Base-by-base conservation (phyloP, 2,329 filamentous ascomycete genomes). In the Tetracladium maxilliforme region DNA sequence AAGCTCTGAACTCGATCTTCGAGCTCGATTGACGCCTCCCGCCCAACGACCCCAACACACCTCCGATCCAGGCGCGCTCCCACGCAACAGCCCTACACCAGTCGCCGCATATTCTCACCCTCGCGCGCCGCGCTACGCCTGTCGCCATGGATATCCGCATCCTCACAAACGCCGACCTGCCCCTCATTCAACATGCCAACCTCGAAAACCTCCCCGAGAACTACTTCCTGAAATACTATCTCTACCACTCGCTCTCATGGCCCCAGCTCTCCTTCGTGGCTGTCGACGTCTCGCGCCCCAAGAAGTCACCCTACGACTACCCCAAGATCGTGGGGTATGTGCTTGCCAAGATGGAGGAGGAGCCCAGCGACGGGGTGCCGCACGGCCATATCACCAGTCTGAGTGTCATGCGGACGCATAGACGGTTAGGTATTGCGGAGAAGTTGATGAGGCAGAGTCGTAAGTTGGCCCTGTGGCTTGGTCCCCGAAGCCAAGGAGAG, bases 211-310 rank as follows among this genome's bases (percentile, higher is more conserved):
- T 98, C 27, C 90, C 90, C 37, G 90, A 98, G 56, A 98, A 98
- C 65, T 98, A 98, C 70, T 95, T 95, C 53, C 81, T 93, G 57
- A 98, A 98, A 68, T 98, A 98, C 67, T 98, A 98, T 62, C 74
- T 98, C 45, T 98, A 98, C 69, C 90, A 98, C 56, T 86, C 87
- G 10, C 73, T 95, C 38, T 92, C 84, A 41, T 98, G 90, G 90
- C 90, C 90, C 22, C 87, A 95, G 57, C 72, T 98, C 37, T 87
- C 78, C 54, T 95, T 86, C 54, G 87, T 98, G 29, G 90, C 90
- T 40, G 84, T 98, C 42, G 87, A 95, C 52, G 75, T 86, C 30
- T 80, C 78, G 12, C 71, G 83, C 18, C 80, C 83, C 17, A 68
- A 68, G 40, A 76, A 76, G 48, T 71, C 75, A 1, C 74, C 76